phyloP scores from a whole-genome alignment of 176 grass and related monocot genomes.

The Puccinellia tenuiflora region DNA sequence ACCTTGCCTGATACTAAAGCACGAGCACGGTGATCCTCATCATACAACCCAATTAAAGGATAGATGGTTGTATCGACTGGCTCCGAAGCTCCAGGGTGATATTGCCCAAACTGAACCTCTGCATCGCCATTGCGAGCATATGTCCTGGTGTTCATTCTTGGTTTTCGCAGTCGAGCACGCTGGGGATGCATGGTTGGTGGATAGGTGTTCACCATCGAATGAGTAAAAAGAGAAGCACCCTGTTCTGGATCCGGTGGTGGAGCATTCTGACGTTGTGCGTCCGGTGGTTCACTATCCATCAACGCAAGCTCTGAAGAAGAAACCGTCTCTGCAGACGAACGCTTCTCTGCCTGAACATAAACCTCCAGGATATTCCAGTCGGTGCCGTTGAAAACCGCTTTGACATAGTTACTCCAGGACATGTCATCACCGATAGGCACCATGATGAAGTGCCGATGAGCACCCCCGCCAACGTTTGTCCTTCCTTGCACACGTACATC shows the following conservation, averaged over 20 bases:
- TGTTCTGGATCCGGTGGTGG: conserved; percentile 1
- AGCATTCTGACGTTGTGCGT: background rate
- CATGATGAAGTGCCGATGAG: conserved; percentile 37
- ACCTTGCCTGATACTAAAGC: conserved; percentile 39
- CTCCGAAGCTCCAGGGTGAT: conserved; percentile 7
- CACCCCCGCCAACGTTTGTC: conserved; percentile 27
- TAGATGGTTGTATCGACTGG: background rate
- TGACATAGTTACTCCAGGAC: conserved; percentile 41
- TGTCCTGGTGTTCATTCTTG: background rate
- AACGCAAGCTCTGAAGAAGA: background rate
- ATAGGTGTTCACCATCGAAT: background rate
- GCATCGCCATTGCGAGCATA: background rate
- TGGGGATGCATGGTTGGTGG: background rate
- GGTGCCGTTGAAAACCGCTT: conserved; percentile 39
- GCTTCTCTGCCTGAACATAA: conserved; percentile 28
- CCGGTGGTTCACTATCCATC: background rate
- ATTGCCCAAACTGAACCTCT: conserved; percentile 12
- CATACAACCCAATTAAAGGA: conserved; percentile 31
- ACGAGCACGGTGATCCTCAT: conserved; percentile 20
- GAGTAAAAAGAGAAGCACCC: background rate
- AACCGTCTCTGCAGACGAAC: background rate
- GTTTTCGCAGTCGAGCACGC: background rate
- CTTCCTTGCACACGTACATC: background rate
- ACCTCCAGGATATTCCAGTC: conserved; percentile 41
- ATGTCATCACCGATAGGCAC: conserved; percentile 4